Base-by-base conservation (phyloP, 345 rosid genomes). In the Moricandia arvensis region DNA sequence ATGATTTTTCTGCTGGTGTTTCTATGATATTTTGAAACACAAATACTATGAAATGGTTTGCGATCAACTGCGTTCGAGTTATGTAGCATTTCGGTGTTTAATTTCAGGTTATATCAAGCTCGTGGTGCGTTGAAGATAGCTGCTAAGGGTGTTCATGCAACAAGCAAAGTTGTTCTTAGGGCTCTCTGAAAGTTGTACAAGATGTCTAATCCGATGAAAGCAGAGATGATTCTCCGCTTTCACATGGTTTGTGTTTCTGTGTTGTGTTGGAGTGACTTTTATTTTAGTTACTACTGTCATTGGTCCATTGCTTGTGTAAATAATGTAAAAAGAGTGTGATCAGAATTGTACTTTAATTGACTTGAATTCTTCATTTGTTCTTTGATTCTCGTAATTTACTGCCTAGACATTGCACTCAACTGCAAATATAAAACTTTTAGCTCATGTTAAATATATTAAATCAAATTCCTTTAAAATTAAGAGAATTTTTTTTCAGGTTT, bases 131-230 rank as follows among this genome's bases (percentile, higher is more conserved):
- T 88, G 85, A 89, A 82, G 80, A 77, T 89, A 72, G 97, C 92
- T 12, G 95, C 97, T 55, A 71, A 34, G 74, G 97, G 96, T n/a
- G 87, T 85, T 73, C 88, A 82, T 66, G 43, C 79, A 4, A 87
- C 97, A 27, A 71, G 93, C 83, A 95, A 85, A 82, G 85, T 81
- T 77, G 87, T 88, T 75, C 81, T 90, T 29, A 85, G 75, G 77
- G 87, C 92, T 53, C 83, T 88, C 7, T 91, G 83, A 90, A 78
- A 66, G 35, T 41, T 41, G 3, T 69, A 47, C 30, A 31, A 72
- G 51, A 13, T 33, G 51, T 69, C 61, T 63, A 37, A 4, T 63
- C n/a, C 1, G 65, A 15, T 27, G 58, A 55, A 15, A 11, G 55
- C 30, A 34, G 60, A 62, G 70, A 21, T 51, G 63, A 65, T 60